A percentile compares a stretch with the other conserved stretches of the same genome.
phyloP scores from a whole-genome alignment of 1,284 basidiomycete species.

The Neonothopanus nambi region DNA sequence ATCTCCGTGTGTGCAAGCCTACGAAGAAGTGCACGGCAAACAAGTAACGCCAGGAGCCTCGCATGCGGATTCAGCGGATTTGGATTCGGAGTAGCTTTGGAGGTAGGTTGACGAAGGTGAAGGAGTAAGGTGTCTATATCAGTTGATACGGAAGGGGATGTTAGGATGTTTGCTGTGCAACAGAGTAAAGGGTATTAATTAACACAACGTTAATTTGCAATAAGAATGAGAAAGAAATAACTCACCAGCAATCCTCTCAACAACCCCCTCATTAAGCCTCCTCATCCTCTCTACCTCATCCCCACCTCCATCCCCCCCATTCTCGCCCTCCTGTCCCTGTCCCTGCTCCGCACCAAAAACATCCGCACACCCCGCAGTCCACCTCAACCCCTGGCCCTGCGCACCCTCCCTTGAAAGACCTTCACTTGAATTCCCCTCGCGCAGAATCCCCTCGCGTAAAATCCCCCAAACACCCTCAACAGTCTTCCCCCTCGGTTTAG shows the following conservation, averaged over 20 bases:
- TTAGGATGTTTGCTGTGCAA: slow-evolving; percentile 29
- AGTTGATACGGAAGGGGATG: slow-evolving; percentile 11
- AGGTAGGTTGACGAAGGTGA: no score
- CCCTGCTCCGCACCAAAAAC: slow-evolving; percentile 32
- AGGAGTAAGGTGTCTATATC: no score
- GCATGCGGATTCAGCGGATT: slow-evolving; percentile 45
- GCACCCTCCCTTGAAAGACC: no score
- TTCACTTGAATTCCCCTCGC: no score
- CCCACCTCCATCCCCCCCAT: slow-evolving; percentile 31
- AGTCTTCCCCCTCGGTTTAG: slow-evolving; percentile 67
- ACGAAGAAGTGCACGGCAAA: slow-evolving; percentile 48
- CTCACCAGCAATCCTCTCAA: slow-evolving; percentile 65
- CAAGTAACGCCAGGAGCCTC: slow-evolving; percentile 58
- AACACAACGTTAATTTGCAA: background rate
- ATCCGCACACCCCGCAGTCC: slow-evolving; percentile 50
- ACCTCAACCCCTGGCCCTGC: slow-evolving; percentile 30
- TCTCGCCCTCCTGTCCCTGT: slow-evolving; percentile 30
- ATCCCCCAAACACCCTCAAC: slow-evolving; percentile 66
- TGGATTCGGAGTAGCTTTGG: slow-evolving; percentile 27
- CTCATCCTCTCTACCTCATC: slow-evolving; percentile 49
- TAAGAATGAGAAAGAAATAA: slow-evolving; percentile 14
- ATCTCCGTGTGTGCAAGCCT: slow-evolving; percentile 51
- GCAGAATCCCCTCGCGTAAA: slow-evolving; percentile 40
- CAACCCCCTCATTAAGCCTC: slow-evolving; percentile 50
- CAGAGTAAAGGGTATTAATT: background rate